phyloP scores from a whole-genome alignment of 1,284 basidiomycete species.

The Quambalaria eucalypti region DNA sequence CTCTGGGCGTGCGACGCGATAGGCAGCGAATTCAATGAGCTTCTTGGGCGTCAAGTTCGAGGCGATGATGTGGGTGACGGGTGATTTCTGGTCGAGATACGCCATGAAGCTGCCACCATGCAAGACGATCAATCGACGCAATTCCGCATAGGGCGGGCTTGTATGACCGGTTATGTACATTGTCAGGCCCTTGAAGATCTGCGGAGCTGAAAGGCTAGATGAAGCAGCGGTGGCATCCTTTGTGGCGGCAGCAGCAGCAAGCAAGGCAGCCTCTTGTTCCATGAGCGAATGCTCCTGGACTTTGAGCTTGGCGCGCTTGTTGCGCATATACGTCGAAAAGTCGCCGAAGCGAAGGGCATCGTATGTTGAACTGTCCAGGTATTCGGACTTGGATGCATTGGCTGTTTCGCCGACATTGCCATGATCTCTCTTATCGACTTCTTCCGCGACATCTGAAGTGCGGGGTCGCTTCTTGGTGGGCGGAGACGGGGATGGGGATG shows the following conservation, averaged over 20 bases:
- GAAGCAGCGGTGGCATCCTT: conserved; percentile 5
- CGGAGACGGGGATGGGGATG: background rate
- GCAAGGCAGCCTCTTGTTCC: conserved; percentile 10
- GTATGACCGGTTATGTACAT: conserved; percentile 78
- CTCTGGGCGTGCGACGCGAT: conserved; percentile 77
- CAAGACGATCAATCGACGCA: conserved; percentile 68
- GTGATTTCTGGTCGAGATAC: conserved; percentile 66
- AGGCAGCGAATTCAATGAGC: conserved; percentile 71
- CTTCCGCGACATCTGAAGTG: background rate
- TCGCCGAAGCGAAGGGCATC: conserved; percentile 70
- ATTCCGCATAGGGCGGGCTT: conserved; percentile 72
- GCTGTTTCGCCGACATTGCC: background rate
- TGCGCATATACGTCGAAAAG: conserved; percentile 74
- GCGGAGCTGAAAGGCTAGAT: conserved; percentile 9
- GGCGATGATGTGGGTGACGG: conserved; percentile 72
- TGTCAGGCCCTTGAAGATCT: conserved; percentile 28
- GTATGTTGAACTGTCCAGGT: conserved; percentile 51
- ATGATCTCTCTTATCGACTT: background rate
- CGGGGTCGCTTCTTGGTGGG: background rate
- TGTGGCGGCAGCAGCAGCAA: conserved; percentile 5
- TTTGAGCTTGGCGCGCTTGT: conserved; percentile 69
- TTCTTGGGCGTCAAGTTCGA: conserved; percentile 81
- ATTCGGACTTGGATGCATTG: background rate
- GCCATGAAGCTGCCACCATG: conserved; percentile 77
- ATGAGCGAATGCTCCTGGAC: conserved; percentile 30